Evolutionary conservation across 768 basidiomycete species (phyloP).

Genomic region (Pulveroboletus frians): DNA sequence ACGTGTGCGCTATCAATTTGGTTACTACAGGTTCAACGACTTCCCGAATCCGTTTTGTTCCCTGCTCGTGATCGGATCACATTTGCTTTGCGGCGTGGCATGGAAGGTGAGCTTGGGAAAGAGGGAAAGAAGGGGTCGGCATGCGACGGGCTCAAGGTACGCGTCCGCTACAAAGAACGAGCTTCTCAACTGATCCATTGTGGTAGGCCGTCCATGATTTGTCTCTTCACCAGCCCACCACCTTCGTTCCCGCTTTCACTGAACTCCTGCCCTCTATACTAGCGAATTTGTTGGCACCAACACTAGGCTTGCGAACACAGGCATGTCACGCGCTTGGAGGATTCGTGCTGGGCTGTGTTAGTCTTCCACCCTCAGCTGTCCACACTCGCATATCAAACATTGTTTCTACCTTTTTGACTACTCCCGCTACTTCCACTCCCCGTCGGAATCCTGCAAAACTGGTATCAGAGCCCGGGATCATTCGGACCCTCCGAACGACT

Average conservation of each 20-base stretch:
- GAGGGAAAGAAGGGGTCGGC: constrained; percentile 85
- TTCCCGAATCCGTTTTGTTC: constrained; percentile 55
- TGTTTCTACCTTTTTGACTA: constrained; percentile 46
- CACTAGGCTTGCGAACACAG: constrained; percentile 59
- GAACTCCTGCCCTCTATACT: constrained; percentile 59
- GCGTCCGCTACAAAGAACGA: constrained; percentile 10
- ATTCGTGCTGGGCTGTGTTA: constrained; percentile 50
- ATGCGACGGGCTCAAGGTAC: constrained; percentile 73
- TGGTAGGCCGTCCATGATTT: constrained; percentile 69
- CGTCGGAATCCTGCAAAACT: constrained; percentile 34
- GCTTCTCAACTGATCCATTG: constrained; percentile 9
- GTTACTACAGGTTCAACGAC: constrained; percentile 65
- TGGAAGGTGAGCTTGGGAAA: constrained; percentile 81
- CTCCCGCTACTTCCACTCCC: constrained; percentile 33
- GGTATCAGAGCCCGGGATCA: constrained; percentile 45
- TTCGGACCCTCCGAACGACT: constrained; percentile 64
- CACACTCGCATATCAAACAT: constrained; percentile 51
- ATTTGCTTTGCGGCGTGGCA: constrained; percentile 65
- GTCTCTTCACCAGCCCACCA: constrained; percentile 52
- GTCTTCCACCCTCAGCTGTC: constrained; percentile 41
- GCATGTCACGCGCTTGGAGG: constrained; percentile 76
- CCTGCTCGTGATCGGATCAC: constrained; percentile 66
- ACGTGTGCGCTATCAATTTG: constrained; percentile 75
- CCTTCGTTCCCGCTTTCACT: constrained; percentile 66
- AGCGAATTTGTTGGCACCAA: constrained; percentile 57